Conservation (phyloP, 164 flowering plant genomes). For the Vitis labrusca region DNA sequence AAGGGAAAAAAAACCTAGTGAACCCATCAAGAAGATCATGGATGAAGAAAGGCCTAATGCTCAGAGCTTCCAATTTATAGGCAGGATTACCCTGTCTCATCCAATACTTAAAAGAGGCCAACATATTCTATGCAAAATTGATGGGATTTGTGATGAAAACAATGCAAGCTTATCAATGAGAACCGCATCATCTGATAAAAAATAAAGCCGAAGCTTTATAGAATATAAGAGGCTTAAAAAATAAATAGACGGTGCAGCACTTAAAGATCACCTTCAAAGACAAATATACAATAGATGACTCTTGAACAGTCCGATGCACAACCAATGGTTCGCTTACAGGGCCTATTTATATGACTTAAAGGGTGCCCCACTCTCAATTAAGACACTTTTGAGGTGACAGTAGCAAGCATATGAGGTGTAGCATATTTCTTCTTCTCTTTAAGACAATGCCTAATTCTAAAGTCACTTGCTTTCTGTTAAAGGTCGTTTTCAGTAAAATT, state of each 20-base stretch:
- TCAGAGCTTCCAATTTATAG: slow-evolving; percentile 6
- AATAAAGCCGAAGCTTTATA: background rate
- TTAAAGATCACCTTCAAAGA: slow-evolving; percentile 4
- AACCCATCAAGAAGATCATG: slow-evolving; percentile 5
- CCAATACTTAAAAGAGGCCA: slow-evolving; percentile 2
- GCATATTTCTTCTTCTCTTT: slow-evolving; percentile 3
- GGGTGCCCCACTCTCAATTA: background rate
- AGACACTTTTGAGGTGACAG: background rate
- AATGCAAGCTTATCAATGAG: slow-evolving; percentile 3
- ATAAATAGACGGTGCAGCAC: background rate
- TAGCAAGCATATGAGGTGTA: slow-evolving; percentile 6
- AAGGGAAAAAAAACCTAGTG: slow-evolving; percentile 1
- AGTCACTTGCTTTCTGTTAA: slow-evolving; percentile 1
- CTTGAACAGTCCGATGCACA: slow-evolving; percentile 8
- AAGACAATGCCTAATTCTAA: background rate
- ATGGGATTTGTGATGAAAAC: slow-evolving; percentile 8
- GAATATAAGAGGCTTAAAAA: background rate
- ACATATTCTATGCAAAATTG: slow-evolving; percentile 1
- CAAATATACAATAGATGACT: background rate
- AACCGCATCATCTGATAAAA: background rate
- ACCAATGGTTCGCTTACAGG: slow-evolving; percentile 1
- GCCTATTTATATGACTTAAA: background rate
- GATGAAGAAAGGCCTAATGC: slow-evolving; percentile 2
- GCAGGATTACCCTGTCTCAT: background rate
- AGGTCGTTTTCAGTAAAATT: slow-evolving; percentile 2